Evolutionary conservation across 2,329 filamentous ascomycete genomes (phyloP), one percentile per base, ranked within the genome.

Genomic region (Ophiocordyceps camponoti-floridani): DNA sequence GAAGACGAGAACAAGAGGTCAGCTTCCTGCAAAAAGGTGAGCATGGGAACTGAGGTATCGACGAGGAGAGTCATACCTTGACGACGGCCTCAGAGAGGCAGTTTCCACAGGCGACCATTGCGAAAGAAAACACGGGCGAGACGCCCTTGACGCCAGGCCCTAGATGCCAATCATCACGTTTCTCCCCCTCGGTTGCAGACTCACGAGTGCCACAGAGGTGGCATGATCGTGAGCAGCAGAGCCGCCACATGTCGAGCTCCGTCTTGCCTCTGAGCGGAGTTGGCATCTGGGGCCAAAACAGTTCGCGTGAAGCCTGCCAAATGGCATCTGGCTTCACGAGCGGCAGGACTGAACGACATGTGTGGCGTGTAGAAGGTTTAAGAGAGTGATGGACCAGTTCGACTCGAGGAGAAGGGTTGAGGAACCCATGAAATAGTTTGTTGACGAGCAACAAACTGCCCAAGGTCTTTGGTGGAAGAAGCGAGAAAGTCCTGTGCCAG

Each of bases 221-320:
- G 58, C 85, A 93, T 45, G 56, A 61, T 28, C 56, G 64, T 42
- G 74, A 72, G 58, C 75, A 78, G 33, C 77, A 68, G 43, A 91
- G 64, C 54, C 73, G 74, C 74, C 84, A 86, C 82, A 88, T 88
- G 40, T 80, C 73, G 50, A 84, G 65, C 59, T 91, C 84, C 40
- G 74, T 73, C 56, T 72, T 73, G 47, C 69, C 71, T 44, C 66
- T 63, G 43, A 89, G 66, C 27, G 84, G 84, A 46, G 70, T 69
- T 42, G 84, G 84, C 65, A 87, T 75, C 51, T 72, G 71, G 26
- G 75, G 75, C 63, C 75, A 74, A 58, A 75, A 79, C 18, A 65
- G 62, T 52, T 77, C 77, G 55, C 83, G 75, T 53, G 83, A 82
- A 51, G 69, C 65, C 56, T 73, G 72, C 84, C 84, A 89, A 53